Evolutionary conservation across 202 grass and related monocot species (phyloP), one percentile per base, ranked within the genome.

Genomic region (Dendrocalamus latiflorus): DNA sequence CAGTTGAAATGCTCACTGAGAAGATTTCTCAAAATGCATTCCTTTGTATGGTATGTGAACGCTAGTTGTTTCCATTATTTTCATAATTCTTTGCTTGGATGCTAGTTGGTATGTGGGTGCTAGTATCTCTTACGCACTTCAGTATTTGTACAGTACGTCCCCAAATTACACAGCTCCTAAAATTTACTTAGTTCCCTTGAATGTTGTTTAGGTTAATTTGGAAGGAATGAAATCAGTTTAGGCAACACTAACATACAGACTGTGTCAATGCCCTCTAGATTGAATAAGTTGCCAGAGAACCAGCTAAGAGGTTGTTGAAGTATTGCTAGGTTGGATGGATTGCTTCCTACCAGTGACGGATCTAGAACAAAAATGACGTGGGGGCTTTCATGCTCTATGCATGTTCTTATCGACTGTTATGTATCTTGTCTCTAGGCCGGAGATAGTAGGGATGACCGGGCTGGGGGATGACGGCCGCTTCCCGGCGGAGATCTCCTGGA

Each of bases 1-100:
- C 93, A 16, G 78, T 99, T 16, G 89, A 91, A 94, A 96, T 86
- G 87, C 91, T 99, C 47, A 99, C 82, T 0, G 91, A 96, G 44
- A 92, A 92, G 86, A 99, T 99, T 64, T 94, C 97, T 80, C 97
- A 99, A 88, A 94, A 92, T 85, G 86, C 93, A 63, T 94, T 94
- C 80, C 86, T 89, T 80, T 96, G 88, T 87, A 73, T 92, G 79
- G 93, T 94, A 94, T 75, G 72, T 81, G 26, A 85, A 59, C 65
- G 6, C 30, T 72, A 76, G 48, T 81, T 60, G n/a, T 65, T 84
- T 62, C 10, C 14, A 9, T 74, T 80, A 22, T 33, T 71, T 71
- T 33, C 3, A 0, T 68, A 34, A 36, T 44, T 68, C 9, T 86
- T 75, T 90, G 51, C 24, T 74, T 61, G 75, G 15, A 24, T 61